A percentile compares a stretch with the other conserved stretches of the same genome.
Evolutionary conservation across 352 stramenopile genomes (phyloP).

Genomic region (Phytophthora sp.): DNA sequence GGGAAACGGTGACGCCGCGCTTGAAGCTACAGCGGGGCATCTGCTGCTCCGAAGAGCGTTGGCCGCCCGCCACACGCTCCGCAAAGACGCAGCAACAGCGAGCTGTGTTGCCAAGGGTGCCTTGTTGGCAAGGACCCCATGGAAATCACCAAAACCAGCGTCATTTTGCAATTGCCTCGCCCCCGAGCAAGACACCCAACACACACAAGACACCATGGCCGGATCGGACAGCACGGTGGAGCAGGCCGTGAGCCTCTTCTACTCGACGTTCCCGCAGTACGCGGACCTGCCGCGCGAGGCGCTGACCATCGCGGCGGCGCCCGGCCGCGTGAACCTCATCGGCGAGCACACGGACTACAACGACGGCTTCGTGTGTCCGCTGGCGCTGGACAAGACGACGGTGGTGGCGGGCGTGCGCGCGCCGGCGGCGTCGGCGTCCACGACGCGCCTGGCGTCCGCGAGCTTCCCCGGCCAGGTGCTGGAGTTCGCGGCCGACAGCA

Average conservation of each 20-base stretch:
- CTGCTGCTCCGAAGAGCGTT: background rate
- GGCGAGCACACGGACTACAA: slow-evolving; percentile 88
- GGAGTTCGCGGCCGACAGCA: slow-evolving; percentile 56
- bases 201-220: slow-evolving; percentile 9
- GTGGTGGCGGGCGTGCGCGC: slow-evolving; percentile 73
- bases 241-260: slow-evolving; percentile 67
- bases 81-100: too few species aligned
- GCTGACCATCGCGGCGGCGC: slow-evolving; percentile 75
- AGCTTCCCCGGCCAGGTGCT: slow-evolving; percentile 59
- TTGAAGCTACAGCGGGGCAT: background rate
- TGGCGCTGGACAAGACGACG: slow-evolving; percentile 92
- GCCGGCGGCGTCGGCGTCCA: slow-evolving; percentile 20
- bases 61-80: background rate
- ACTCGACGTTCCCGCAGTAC: slow-evolving; percentile 52
- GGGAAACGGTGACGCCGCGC: background rate
- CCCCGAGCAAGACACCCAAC: background rate
- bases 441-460: slow-evolving; percentile 57
- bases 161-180: slow-evolving; percentile 19
- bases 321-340: slow-evolving; percentile 91
- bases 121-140: too few species aligned
- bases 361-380: slow-evolving; percentile 95
- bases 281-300: slow-evolving; percentile 39
- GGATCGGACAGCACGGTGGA: slow-evolving; percentile 42
- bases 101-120: too few species aligned
- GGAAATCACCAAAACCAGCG: too few species aligned